Evolutionary conservation across 2,329 filamentous ascomycete genomes (phyloP), one percentile per base, ranked within the genome.

Genomic region (Talaromyces sp.): DNA sequence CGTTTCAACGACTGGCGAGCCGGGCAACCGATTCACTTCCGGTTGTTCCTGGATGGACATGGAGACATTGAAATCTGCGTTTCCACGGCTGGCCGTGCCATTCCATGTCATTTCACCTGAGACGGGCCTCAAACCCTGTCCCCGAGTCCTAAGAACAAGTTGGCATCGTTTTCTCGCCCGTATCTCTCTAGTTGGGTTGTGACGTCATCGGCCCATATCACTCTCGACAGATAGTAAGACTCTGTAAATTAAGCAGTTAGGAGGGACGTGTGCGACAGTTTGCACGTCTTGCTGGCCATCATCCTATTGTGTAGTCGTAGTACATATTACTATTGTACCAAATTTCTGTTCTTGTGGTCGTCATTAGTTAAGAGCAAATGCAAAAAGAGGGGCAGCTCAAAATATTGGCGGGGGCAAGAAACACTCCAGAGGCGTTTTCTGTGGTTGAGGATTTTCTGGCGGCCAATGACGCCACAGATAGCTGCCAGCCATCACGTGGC

Each of bases 401-500:
- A 17, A 43, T 6, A 19, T 43, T 5, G 26, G 49, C 49, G 49
- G 49, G 49, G 49, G n/a, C 11, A 26, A 26, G 21, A 19, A 51
- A 27, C 3, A 27, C 49, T 43, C 41, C 41, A 43, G 17, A 4
- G 19, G 17, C 19, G 4, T 24, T 46, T 46, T 24, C 43, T 46
- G 43, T 14, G 43, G 43, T 46, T 46, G 43, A 24, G 14, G 49
- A 9, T 52, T 52, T 66, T 65, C 43, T 49, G 17, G 19, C 60
- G 60, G 35, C 46, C 41, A 57, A 53, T 32, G 56, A 60, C 50
- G 27, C 58, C 32, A 35, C 35, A 60, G 64, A 53, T 60, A 11
- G 11, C 49, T n/a, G 13, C 49, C 49, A 46, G n/a, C n/a, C 17
- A 55, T 55, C 53, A 55, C 53, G 53, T 55, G 53, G 35, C 26